Evolutionary conservation across 345 rosid genomes (phyloP), one percentile per base, ranked within the genome.

Genomic region (Salix exigua): DNA sequence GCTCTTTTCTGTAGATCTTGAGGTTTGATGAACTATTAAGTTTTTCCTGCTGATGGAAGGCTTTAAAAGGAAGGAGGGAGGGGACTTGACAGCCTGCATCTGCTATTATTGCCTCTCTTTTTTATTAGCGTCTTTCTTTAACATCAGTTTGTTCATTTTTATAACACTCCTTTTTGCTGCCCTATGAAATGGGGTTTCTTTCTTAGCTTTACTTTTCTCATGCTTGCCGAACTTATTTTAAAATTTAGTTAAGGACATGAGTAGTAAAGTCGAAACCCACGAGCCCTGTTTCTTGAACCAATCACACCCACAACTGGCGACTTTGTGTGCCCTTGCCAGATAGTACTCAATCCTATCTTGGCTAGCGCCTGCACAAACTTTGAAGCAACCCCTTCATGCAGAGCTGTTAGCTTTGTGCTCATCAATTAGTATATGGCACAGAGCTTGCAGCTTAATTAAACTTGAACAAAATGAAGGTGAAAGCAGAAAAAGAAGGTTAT

Each of bases 221-320:
- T 62, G 48, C 53, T 77, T 69, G 72, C 67, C 64, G 9, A 75
- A 71, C 75, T 25, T 12, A 78, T 71, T 79, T 40, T 46, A 72
- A 48, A 75, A 60, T 8, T 7, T 21, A 12, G 40, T 48, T 37
- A 17, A 62, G 63, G 46, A 53, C 40, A 72, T 30, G 72, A 53
- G 40, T 2, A 40, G 50, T 73, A 81, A 72, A 79, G 82, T 75
- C 46, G 79, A 70, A 81, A 78, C 81, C 82, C 89, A 83, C 88
- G 84, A 85, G 89, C 85, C 66, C 61, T 82, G 81, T 77, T 82
- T 87, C 78, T 76, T 73, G 85, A 79, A 83, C 84, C 79, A 83
- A 88, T 87, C 85, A 88, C 81, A 35, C 77, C 71, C 17, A 78
- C 87, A 81, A 77, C 85, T 78, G 28, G 81, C 65, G 48, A 4